Conservation (phyloP, 371 early-diverging fungal species). For the Apophysomyces ossiformis region DNA sequence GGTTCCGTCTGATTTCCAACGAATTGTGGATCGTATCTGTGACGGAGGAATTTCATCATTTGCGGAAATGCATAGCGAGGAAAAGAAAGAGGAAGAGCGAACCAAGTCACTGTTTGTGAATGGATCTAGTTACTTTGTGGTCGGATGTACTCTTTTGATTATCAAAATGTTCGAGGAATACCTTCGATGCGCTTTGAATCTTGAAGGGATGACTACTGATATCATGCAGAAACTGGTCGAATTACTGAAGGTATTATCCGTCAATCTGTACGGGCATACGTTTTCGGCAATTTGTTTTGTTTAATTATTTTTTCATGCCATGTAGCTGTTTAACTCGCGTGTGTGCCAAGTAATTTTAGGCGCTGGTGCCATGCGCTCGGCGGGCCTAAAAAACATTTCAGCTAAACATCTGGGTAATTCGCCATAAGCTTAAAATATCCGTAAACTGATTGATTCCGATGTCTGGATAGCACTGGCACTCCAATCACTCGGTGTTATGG, state of each 20-base stretch:
- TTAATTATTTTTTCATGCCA: background rate
- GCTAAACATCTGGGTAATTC: conserved; percentile 87
- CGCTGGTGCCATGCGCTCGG: conserved; percentile 94
- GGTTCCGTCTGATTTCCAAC: conserved; percentile 91
- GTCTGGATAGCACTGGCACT: conserved; percentile 77
- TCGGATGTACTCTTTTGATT: conserved; percentile 82
- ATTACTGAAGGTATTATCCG: conserved; percentile 68
- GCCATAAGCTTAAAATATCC: background rate
- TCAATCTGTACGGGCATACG: background rate
- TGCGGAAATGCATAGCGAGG: conserved; percentile 12
- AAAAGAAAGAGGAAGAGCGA: conserved; percentile 26
- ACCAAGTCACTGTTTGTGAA: conserved; percentile 60
- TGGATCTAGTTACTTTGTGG: conserved; percentile 77
- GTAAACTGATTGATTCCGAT: background rate
- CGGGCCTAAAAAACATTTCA: conserved; percentile 93
- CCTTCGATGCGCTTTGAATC: conserved; percentile 75
- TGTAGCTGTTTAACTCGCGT: conserved; percentile 86
- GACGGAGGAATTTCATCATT: conserved; percentile 38
- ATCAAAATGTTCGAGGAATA: conserved; percentile 91
- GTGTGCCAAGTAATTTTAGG: conserved; percentile 95
- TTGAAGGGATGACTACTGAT: conserved; percentile 79
- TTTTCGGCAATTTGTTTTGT: background rate
- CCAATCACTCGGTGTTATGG: conserved; percentile 85
- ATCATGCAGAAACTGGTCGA: conserved; percentile 86
- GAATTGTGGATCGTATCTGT: conserved; percentile 78